A percentile compares a stretch with the other conserved stretches of the same genome.
phyloP scores from a whole-genome alignment of 805 yeast genomes.

The Candida nitratophila region DNA sequence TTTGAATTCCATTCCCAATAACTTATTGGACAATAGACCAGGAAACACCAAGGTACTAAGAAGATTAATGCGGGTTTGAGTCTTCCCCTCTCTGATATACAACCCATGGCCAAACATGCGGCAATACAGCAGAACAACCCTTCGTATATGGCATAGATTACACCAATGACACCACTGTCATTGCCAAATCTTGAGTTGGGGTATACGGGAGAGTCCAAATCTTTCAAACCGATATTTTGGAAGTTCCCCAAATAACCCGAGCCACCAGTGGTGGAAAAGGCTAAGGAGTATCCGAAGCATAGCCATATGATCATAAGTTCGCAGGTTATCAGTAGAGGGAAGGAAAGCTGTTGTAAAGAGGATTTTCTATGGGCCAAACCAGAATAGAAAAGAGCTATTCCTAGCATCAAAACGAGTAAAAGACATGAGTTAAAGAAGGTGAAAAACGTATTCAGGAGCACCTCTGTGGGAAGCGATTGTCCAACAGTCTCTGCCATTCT shows the following conservation, averaged over 20 bases:
- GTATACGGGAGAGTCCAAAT: conserved; percentile 27
- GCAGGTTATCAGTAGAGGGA: conserved; percentile 56
- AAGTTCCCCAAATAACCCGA: conserved; percentile 65
- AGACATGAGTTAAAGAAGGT: conserved; percentile 47
- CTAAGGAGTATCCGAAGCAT: conserved; percentile 86
- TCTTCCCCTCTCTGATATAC: conserved; percentile 83
- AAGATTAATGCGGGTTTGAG: conserved; percentile 74
- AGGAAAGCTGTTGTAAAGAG: conserved; percentile 74
- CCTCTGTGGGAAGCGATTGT: neutral
- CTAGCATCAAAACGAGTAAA: conserved; percentile 80
- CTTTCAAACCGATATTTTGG: conserved; percentile 64
- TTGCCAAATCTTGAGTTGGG: conserved; percentile 26
- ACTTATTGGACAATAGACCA: conserved; percentile 82
- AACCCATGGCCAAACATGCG: conserved; percentile 78
- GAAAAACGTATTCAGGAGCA: conserved; percentile 20
- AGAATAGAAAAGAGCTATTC: conserved; percentile 77
- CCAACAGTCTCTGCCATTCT: no score
- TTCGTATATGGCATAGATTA: conserved; percentile 70
- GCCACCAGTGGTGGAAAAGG: conserved; percentile 69
- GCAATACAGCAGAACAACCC: conserved; percentile 82
- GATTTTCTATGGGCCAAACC: conserved; percentile 80
- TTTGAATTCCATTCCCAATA: conserved; percentile 88
- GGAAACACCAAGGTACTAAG: conserved; percentile 74
- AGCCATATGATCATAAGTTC: conserved; percentile 80
- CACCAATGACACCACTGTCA: conserved; percentile 38